A percentile compares a stretch with the other conserved stretches of the same genome.
Conservation (phyloP, 441 rosid species). For the Erodium moschatum region DNA sequence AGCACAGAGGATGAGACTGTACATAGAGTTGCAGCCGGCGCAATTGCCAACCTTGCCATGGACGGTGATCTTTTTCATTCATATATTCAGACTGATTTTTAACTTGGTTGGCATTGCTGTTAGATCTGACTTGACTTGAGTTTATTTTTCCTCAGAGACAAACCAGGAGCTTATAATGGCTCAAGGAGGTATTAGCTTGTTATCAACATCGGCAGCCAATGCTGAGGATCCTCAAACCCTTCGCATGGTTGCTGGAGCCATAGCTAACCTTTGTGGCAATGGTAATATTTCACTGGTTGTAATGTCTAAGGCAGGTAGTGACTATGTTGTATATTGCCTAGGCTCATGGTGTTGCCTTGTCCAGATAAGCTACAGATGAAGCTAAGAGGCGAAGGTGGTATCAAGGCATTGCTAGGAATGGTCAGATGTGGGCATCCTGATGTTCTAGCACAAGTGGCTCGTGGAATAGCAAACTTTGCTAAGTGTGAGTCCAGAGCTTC, state of each 20-base stretch:
- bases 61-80: constrained; percentile 43
- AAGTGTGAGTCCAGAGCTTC: constrained; percentile 97
- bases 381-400: constrained; percentile 90
- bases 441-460: constrained; percentile 98
- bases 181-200: constrained; percentile 74
- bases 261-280: constrained; percentile 97
- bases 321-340: too few species aligned
- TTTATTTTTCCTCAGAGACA: constrained; percentile 41
- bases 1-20: constrained; percentile 83
- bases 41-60: constrained; percentile 99
- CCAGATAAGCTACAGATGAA: constrained; percentile 68
- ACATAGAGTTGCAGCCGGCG: constrained; percentile 98
- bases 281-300: constrained; percentile 35
- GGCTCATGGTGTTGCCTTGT: constrained; percentile 14
- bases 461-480: constrained; percentile 96
- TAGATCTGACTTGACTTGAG: too few species aligned
- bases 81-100: not conserved
- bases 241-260: constrained; percentile 97
- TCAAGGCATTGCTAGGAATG: constrained; percentile 92
- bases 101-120: too few species aligned
- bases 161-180: constrained; percentile 96
- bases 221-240: constrained; percentile 97
- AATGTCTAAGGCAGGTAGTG: too few species aligned
- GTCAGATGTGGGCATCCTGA: constrained; percentile 83
- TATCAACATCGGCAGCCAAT: constrained; percentile 64